phyloP scores from a whole-genome alignment of 2,329 filamentous ascomycete genomes.

The Macrophomina pseudophaseolina region DNA sequence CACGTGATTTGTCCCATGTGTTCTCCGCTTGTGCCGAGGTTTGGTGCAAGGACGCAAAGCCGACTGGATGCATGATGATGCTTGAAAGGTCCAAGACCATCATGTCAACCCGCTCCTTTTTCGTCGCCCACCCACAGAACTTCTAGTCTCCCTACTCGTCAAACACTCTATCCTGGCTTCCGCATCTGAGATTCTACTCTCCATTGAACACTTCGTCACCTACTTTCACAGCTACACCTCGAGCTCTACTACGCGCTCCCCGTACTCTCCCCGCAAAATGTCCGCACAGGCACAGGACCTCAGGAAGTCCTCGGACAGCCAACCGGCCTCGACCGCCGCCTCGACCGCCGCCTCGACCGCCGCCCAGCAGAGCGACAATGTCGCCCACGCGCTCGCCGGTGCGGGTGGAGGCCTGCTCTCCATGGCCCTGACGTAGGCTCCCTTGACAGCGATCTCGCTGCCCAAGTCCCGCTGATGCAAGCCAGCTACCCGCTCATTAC shows the following conservation, averaged over 20 bases:
- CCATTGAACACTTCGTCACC: constrained; percentile 3
- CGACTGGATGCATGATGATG: constrained; percentile 22
- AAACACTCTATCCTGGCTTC: constrained; percentile 1
- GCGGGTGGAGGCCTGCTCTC: constrained; percentile 92
- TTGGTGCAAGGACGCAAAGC: constrained; percentile 24
- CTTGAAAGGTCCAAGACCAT: constrained; percentile 10
- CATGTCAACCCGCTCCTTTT: constrained; percentile 23
- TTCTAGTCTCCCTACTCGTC: background rate
- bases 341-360: constrained; percentile 62
- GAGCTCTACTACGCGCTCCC: constrained; percentile 9
- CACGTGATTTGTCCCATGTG: constrained; percentile 22
- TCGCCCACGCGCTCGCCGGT: constrained; percentile 91
- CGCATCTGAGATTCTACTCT: background rate
- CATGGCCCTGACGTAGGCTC: constrained; percentile 85
- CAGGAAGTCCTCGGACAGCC: constrained; percentile 20
- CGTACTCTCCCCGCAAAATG: constrained; percentile 8
- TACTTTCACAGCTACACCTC: background rate
- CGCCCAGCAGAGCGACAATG: constrained; percentile 90
- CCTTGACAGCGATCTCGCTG: constrained; percentile 6
- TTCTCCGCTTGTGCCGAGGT: constrained; percentile 24
- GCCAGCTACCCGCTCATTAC: constrained; percentile 92
- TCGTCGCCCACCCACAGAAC: constrained; percentile 5
- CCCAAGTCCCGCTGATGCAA: constrained; percentile 13
- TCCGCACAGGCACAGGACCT: constrained; percentile 27
- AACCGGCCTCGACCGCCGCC: constrained; percentile 44